Evolutionary conservation across 768 basidiomycete species (phyloP).

Genomic region (Tremella fuciformis): DNA sequence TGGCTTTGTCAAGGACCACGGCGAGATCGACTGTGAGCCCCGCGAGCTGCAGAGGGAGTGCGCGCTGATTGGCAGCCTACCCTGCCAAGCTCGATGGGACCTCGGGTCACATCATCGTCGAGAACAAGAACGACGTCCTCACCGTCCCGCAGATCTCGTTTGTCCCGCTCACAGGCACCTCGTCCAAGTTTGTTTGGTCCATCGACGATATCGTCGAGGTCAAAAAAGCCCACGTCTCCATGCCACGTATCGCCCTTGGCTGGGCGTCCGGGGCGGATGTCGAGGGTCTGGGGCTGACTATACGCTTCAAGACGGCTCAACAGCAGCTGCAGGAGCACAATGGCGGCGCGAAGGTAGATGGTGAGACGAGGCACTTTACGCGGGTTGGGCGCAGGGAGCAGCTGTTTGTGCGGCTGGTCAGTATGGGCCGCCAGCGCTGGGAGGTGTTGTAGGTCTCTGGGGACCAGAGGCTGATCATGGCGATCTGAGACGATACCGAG

Average conservation of each 20-base stretch:
- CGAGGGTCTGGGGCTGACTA: constrained; percentile 51
- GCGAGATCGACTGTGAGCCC: constrained; percentile 42
- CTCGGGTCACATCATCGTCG: constrained; percentile 51
- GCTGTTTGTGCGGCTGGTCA: constrained; percentile 52
- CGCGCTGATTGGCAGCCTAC: constrained; percentile 40
- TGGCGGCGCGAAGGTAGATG: constrained; percentile 37
- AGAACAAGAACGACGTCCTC: constrained; percentile 31
- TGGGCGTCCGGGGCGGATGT: constrained; percentile 53
- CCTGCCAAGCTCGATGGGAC: constrained; percentile 50
- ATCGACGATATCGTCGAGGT: constrained; percentile 54
- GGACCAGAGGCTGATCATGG: too few species aligned
- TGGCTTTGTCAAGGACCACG: constrained; percentile 49
- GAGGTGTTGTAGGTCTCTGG: constrained; percentile 48
- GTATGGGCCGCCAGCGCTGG: constrained; percentile 52
- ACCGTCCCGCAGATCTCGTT: constrained; percentile 38
- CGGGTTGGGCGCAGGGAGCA: constrained; percentile 53
- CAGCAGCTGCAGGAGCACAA: constrained; percentile 32
- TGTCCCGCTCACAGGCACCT: constrained; percentile 39
- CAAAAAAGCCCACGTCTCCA: constrained; percentile 52
- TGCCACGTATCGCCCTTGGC: constrained; percentile 52
- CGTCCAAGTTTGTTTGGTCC: constrained; percentile 38
- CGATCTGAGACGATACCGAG: too few species aligned
- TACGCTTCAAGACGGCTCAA: constrained; percentile 48
- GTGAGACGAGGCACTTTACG: constrained; percentile 48
- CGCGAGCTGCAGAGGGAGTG: background rate